A percentile compares a stretch with the other conserved stretches of the same genome.
Conservation (phyloP, 805 yeast genomes). For the Metschnikowia anglica region DNA sequence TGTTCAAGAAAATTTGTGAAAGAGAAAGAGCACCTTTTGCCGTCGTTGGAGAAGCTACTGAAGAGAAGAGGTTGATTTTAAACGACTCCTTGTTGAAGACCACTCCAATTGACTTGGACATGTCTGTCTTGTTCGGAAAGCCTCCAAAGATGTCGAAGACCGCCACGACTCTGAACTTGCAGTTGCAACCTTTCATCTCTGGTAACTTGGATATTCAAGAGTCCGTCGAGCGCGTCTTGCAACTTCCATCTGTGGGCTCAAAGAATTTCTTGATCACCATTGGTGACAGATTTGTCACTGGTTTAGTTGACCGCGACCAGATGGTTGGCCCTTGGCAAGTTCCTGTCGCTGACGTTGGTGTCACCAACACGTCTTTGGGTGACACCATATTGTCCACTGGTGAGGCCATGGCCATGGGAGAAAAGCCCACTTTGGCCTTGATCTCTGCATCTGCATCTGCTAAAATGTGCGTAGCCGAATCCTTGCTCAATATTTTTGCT, state of each 20-base stretch:
- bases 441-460: constrained; percentile 90
- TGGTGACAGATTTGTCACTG: constrained; percentile 97
- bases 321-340: constrained; percentile 99
- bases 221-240: constrained; percentile 78
- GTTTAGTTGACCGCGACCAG: constrained; percentile 95
- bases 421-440: constrained; percentile 86
- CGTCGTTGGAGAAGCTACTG: constrained; percentile 91
- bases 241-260: constrained; percentile 91
- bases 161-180: constrained; percentile 62
- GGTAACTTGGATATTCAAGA: constrained; percentile 46
- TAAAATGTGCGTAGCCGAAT: constrained; percentile 93
- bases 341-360: constrained; percentile 98
- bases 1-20: constrained; percentile 76
- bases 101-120: constrained; percentile 92
- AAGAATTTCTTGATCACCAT: constrained; percentile 94
- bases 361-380: constrained; percentile 87
- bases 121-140: constrained; percentile 93
- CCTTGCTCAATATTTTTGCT: constrained; percentile 82
- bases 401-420: constrained; percentile 98
- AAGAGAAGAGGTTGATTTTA: constrained; percentile 77
- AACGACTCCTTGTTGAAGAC: constrained; percentile 75
- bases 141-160: constrained; percentile 92
- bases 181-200: constrained; percentile 42
- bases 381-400: constrained; percentile 72
- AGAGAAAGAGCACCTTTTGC: constrained; percentile 97